These are phyloP conservation scores for Russula vinacea DNA, from an alignment of 768 basidiomycete species.

Conservation along the genomic window DNA sequence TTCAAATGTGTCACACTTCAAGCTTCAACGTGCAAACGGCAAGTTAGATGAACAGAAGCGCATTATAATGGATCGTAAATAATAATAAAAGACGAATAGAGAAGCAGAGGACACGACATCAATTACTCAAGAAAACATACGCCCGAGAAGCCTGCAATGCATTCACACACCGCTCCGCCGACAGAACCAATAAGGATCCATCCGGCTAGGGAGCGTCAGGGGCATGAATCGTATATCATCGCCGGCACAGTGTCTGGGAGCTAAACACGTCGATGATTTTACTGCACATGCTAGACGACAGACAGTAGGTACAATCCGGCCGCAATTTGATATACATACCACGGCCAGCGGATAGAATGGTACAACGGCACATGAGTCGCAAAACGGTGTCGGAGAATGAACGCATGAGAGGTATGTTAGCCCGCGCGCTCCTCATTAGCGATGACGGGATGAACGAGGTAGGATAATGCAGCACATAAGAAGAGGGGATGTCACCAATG, in stretches of 20 bases:
- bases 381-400: conserved; percentile 5
- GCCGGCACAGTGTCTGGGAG: neutral
- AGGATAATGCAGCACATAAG: conserved; percentile 18
- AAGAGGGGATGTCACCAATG: conserved; percentile 19
- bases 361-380: conserved; percentile 23
- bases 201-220: neutral
- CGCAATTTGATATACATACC: conserved; percentile 21
- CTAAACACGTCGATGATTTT: conserved; percentile 13
- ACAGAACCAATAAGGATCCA: neutral
- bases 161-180: no score
- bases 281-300: conserved; percentile 13
- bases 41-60: neutral
- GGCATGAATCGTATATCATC: neutral
- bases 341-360: conserved; percentile 21
- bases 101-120: neutral
- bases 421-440: conserved; percentile 17
- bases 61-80: no score
- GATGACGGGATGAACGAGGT: neutral
- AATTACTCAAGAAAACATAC: neutral
- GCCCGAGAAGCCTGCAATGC: conserved; percentile 1
- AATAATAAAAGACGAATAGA: no score
- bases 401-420: conserved; percentile 5
- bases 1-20: neutral
- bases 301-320: conserved; percentile 25
- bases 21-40: neutral